Conservation (phyloP, 2,329 filamentous ascomycete species). For the Aspergillus sp. region DNA sequence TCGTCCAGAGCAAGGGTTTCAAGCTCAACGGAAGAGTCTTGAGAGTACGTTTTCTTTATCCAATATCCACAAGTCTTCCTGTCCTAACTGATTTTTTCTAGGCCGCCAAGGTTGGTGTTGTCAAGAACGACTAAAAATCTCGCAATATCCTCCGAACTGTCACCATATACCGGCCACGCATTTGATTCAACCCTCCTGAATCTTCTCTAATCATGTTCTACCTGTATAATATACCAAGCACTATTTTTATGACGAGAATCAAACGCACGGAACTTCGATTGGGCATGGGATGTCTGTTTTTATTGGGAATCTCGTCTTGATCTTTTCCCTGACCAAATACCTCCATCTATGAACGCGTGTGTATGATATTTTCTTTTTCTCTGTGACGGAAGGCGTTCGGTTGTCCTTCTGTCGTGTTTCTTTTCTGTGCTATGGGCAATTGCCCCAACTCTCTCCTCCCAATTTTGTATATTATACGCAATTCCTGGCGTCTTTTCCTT, state of each 20-base stretch:
- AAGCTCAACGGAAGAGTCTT: constrained; percentile 84
- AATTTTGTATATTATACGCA: constrained; percentile 27
- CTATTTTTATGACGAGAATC: constrained; percentile 21
- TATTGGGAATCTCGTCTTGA: neutral
- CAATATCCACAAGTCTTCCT: neutral
- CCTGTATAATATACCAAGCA: constrained; percentile 33
- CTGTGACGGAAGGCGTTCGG: constrained; percentile 25
- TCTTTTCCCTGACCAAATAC: constrained; percentile 14
- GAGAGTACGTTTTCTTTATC: constrained; percentile 46
- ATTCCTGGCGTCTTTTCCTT: constrained; percentile 10
- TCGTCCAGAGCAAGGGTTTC: constrained; percentile 94
- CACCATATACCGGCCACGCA: neutral
- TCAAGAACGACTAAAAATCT: constrained; percentile 63
- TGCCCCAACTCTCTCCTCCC: constrained; percentile 29
- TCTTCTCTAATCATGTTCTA: constrained; percentile 10
- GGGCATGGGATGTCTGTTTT: constrained; percentile 1
- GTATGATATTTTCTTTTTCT: constrained; percentile 30
- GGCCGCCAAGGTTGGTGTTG: constrained; percentile 92
- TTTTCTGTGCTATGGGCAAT: constrained; percentile 10
- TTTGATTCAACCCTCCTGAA: neutral
- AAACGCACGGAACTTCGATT: constrained; percentile 9
- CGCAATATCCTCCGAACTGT: neutral
- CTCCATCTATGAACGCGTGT: constrained; percentile 25
- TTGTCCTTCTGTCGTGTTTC: constrained; percentile 19
- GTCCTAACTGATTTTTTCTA: constrained; percentile 16